Percentiles rank a stretch among this genome's conserved stretches.
These are phyloP conservation scores for Ustilago curta DNA, from an alignment of 1,284 basidiomycete species.

Conservation along the genomic window DNA sequence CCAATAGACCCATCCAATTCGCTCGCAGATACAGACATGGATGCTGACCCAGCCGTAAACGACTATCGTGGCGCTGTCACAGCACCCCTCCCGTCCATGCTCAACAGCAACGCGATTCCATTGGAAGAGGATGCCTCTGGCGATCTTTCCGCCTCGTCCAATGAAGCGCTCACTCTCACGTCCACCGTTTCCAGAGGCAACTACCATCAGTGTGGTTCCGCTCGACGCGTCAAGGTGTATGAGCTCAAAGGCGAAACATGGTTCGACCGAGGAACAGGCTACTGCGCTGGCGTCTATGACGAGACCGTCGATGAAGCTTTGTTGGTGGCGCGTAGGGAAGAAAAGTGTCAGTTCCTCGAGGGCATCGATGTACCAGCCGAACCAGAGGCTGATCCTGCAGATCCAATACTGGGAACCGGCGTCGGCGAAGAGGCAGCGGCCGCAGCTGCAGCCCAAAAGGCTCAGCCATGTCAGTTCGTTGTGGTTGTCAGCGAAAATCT, in stretches of 20 bases:
- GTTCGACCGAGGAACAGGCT: slow-evolving; percentile 67
- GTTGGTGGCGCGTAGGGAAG: slow-evolving; percentile 64
- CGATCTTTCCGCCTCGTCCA: slow-evolving; percentile 46
- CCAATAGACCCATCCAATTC: slow-evolving; percentile 18
- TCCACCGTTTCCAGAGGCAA: slow-evolving; percentile 63
- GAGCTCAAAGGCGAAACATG: slow-evolving; percentile 65
- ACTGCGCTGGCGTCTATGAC: slow-evolving; percentile 68
- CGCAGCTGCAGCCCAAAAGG: slow-evolving; percentile 14
- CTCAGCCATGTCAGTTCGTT: slow-evolving; percentile 54
- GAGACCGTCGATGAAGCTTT: slow-evolving; percentile 65
- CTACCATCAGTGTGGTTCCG: slow-evolving; percentile 68
- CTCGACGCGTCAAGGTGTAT: slow-evolving; percentile 67
- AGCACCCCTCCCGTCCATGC: slow-evolving; percentile 49
- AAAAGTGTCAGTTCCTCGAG: slow-evolving; percentile 60
- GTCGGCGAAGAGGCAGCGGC: slow-evolving; percentile 48
- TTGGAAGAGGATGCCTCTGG: slow-evolving; percentile 48
- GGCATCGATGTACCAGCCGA: slow-evolving; percentile 45
- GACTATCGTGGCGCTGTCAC: slow-evolving; percentile 36
- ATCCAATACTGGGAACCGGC: slow-evolving; percentile 50
- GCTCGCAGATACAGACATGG: slow-evolving; percentile 18
- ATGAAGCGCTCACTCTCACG: slow-evolving; percentile 54
- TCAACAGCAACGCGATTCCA: slow-evolving; percentile 46
- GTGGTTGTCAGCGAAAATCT: slow-evolving; percentile 65
- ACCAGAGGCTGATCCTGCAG: slow-evolving; percentile 26
- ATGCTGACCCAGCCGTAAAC: slow-evolving; percentile 26